Conservation (phyloP, 208 protist genomes). For the Leishmania mexicana region DNA sequence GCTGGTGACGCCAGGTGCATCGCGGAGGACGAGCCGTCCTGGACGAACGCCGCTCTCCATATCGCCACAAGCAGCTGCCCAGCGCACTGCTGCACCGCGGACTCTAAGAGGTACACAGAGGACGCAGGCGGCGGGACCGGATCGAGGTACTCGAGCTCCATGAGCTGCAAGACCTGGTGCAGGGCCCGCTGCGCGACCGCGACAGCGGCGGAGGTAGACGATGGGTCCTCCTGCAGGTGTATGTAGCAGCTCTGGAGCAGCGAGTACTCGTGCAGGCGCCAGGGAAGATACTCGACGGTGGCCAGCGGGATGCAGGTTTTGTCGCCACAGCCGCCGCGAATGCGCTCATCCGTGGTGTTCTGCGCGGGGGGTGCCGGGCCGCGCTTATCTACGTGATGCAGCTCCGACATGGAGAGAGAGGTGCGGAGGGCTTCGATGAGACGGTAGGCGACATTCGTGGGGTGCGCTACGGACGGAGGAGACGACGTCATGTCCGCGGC, state of each 20-base stretch:
- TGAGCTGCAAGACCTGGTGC: slow-evolving; percentile 56
- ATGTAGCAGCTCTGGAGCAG: slow-evolving; percentile 57
- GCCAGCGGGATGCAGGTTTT: slow-evolving; percentile 56
- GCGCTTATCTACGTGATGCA: slow-evolving; percentile 4
- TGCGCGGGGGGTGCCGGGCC: neutral
- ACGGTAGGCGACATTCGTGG: slow-evolving; percentile 14
- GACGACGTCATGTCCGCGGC: neutral
- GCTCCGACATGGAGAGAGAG: slow-evolving; percentile 30
- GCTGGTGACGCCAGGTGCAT: neutral
- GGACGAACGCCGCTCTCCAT: slow-evolving; percentile 19
- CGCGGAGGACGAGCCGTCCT: slow-evolving; percentile 3
- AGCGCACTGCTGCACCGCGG: slow-evolving; percentile 43
- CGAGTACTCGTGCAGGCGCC: slow-evolving; percentile 74
- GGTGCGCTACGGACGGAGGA: neutral
- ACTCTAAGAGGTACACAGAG: slow-evolving; percentile 41
- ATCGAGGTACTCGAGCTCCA: slow-evolving; percentile 77
- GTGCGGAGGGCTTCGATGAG: slow-evolving; percentile 25
- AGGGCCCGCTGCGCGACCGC: slow-evolving; percentile 44
- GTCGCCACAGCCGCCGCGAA: neutral
- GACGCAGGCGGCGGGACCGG: slow-evolving; percentile 56
- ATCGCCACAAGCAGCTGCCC: slow-evolving; percentile 20
- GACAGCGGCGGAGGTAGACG: slow-evolving; percentile 42
- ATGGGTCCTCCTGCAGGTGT: slow-evolving; percentile 24
- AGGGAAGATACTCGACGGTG: slow-evolving; percentile 71
- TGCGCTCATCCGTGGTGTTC: neutral